These are phyloP conservation scores for Cladosporium oxysporum DNA, from an alignment of 2,329 filamentous ascomycete genomes.

Conservation along the genomic window DNA sequence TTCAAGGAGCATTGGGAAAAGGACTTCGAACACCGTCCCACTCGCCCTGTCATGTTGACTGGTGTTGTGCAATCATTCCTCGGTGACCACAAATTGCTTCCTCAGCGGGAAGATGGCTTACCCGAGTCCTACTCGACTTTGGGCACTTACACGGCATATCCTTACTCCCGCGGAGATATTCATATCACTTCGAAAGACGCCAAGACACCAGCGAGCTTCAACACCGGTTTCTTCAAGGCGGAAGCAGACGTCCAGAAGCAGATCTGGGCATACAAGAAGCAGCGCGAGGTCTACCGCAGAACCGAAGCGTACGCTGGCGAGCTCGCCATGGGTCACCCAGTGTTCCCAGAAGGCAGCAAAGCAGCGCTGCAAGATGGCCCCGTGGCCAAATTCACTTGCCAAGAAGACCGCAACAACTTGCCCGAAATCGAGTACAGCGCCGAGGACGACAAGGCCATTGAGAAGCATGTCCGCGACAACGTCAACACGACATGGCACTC, in stretches of 20 bases:
- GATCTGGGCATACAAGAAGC: conserved; percentile 65
- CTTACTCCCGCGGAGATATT: conserved; percentile 61
- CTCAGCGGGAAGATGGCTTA: conserved; percentile 7
- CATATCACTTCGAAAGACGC: conserved; percentile 56
- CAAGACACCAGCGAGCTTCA: conserved; percentile 31
- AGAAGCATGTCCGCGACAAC: conserved; percentile 45
- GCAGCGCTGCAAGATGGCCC: conserved; percentile 37
- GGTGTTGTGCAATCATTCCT: conserved; percentile 34
- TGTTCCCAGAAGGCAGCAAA: conserved; percentile 46
- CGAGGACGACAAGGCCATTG: conserved; percentile 41
- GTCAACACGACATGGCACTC: conserved; percentile 45
- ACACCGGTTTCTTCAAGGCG: conserved; percentile 48
- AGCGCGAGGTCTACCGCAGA: conserved; percentile 60
- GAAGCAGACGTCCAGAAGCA: conserved; percentile 54
- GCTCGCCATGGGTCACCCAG: conserved; percentile 39
- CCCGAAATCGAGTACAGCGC: conserved; percentile 43
- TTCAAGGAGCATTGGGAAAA: conserved; percentile 57
- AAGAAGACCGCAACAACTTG: conserved; percentile 14
- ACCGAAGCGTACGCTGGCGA: conserved; percentile 52
- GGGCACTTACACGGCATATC: conserved; percentile 50
- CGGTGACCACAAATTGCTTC: conserved; percentile 28
- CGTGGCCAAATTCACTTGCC: conserved; percentile 42
- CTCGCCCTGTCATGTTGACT: conserved; percentile 52
- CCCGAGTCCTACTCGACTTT: not conserved
- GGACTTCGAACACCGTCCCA: conserved; percentile 50